Evolutionary conservation across 73 alveolate species (phyloP), one percentile per base, ranked within the genome.

Genomic region (Breviolum minutum): DNA sequence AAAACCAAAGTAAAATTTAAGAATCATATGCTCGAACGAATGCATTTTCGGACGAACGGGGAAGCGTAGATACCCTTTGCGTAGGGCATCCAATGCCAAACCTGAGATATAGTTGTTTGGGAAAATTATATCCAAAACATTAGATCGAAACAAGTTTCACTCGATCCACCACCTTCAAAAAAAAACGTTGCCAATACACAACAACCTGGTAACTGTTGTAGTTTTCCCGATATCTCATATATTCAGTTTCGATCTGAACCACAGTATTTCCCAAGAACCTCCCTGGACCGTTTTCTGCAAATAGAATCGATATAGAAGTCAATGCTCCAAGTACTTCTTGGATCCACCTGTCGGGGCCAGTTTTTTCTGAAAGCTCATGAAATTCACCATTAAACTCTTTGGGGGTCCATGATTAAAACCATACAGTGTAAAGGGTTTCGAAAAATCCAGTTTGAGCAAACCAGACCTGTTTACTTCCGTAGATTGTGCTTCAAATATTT

Each of bases 231-330:
- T 81, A 54, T 0, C 26, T 8, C 54, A 54, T 17, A 70, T 81
- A 81, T 10, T 40, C 71, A 11, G 13, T 12, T 27, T 81, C 90
- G 48, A 60, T 70, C 6, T 6, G 71, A 2, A 1, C 40, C 24
- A 8, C 8, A 1, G 27, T 48, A 22, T 81, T 70, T 8, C 14
- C 71, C 5, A 70, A 70, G 71, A 81, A 16, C 70, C 29, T 13
- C 22, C 90, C 90, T 48, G 90, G 71, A 20, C 90, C 90, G 40
- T 81, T 71, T 70, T 60, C 71, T 0, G 90, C 90, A 22, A 54
- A 81, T 14, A 48, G 40, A 20, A 22, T 26, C 4, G 90, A 16
- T 8, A 81, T 54, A 7, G 30, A 17, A 60, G 90, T 30, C 48
- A 81, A 48, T 10, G 90, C 69, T 54, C 9, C 27, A 2, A 60